Evolutionary conservation across 495 filamentous ascomycete species (phyloP), one percentile per base, ranked within the genome.

Genomic region (Lasiosphaeris hirsuta): DNA sequence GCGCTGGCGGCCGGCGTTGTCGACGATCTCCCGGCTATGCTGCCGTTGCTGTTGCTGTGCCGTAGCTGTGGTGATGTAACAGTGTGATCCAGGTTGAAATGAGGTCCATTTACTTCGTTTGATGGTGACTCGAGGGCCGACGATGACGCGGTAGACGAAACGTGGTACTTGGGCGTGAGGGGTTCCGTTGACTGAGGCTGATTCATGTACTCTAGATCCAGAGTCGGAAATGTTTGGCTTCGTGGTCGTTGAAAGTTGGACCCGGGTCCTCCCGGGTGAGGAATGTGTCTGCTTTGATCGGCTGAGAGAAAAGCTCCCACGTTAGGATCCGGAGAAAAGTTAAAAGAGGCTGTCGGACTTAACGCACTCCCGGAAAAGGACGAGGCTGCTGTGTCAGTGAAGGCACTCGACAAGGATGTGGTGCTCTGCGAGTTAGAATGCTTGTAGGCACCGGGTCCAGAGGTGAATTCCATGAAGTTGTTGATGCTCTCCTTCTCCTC

Each of bases 141-240:
- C 10, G 82, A 77, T 3, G 81, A 78, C 19, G 77, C 76, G 7
- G 81, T 79, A 30, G 79, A 75, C 10, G 84, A 72, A 43, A 78
- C 72, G 58, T 81, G 78, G 39, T 81, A 82, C 71, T 90, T 91
- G 7, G 85, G 82, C 15, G 82, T 85, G 36, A 86, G 63, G 8
- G 85, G 79, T 39, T 91, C 88, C 10, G 81, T 77, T 2, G 77
- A 71, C 47, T 85, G 77, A 17, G 84, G 72, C 52, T 84, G 80
- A 41, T 87, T 83, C 63, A 90, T 82, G 64, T 89, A 86, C 46
- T 83, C 84, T 5, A 89, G 80, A 62, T 94, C 88, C 51, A 88
- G 72, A 30, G 85, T 81, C 23, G 94, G 92, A 52, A 96, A 94
- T 0, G 94, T 97, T 71, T 96, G 92, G 71, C 92, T 95, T 68